phyloP scores from a whole-genome alignment of 202 grass and related monocot species.

The Eragrostis tef region DNA sequence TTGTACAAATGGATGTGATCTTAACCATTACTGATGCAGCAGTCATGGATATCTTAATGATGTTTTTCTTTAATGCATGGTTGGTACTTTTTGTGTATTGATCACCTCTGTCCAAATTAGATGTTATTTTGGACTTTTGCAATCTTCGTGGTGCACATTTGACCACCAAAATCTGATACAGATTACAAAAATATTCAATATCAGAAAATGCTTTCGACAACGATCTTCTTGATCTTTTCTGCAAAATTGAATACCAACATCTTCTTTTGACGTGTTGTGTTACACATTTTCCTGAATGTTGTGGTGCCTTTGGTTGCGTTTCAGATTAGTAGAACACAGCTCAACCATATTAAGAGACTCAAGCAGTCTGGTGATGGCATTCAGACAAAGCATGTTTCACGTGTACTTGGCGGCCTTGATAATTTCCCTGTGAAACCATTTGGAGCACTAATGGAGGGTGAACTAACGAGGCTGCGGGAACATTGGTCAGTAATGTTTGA shows the following conservation, averaged over 20 bases:
- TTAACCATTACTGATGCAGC: background rate
- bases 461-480: conserved; percentile 47
- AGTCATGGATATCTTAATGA: background rate
- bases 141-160: background rate
- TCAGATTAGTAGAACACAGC: conserved; percentile 63
- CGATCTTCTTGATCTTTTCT: background rate
- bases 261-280: background rate
- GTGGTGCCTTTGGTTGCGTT: conserved; percentile 22
- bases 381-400: conserved; percentile 54
- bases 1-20: background rate
- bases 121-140: background rate
- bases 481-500: conserved; percentile 52
- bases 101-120: background rate
- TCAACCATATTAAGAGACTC: conserved; percentile 59
- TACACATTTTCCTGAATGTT: background rate
- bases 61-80: background rate
- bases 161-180: background rate
- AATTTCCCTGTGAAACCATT: conserved; percentile 57
- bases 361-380: conserved; percentile 69
- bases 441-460: conserved; percentile 55
- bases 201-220: background rate
- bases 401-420: conserved; percentile 60
- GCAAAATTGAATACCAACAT: background rate
- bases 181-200: background rate
- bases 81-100: conserved; percentile 8